Evolutionary conservation across 2,329 filamentous ascomycete species (phyloP).

Genomic region (Fusarium sp.): DNA sequence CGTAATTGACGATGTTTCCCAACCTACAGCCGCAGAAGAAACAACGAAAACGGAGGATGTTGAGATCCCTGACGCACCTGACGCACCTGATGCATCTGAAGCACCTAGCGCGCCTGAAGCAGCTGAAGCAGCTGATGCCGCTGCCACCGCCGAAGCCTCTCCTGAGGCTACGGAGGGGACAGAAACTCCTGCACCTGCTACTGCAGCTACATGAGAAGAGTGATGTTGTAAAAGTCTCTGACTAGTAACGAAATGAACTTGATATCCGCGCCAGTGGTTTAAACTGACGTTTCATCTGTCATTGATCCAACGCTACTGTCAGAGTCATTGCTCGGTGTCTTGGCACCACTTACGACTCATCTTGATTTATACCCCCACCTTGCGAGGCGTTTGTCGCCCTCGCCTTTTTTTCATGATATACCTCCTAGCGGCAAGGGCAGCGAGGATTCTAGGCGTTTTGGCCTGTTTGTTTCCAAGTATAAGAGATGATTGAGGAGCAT

Average conservation of each 20-base stretch:
- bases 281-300: neutral
- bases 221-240: neutral
- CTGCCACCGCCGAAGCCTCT: constrained; percentile 9
- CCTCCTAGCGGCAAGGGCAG: constrained; percentile 34
- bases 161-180: constrained; percentile 8
- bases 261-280: neutral
- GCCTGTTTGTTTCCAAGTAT: constrained; percentile 25
- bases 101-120: neutral
- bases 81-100: neutral
- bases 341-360: constrained; percentile 37
- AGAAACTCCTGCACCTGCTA: constrained; percentile 16
- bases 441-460: constrained; percentile 37
- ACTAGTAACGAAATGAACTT: neutral
- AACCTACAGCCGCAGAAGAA: constrained; percentile 18
- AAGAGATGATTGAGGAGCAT: constrained; percentile 14
- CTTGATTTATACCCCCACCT: constrained; percentile 44
- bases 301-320: neutral
- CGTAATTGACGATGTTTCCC: constrained; percentile 3
- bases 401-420: constrained; percentile 40
- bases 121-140: neutral
- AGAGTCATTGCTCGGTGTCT: constrained; percentile 18
- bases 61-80: constrained; percentile 14
- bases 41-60: constrained; percentile 16
- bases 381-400: constrained; percentile 35
- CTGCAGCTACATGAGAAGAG: constrained; percentile 26